These are phyloP conservation scores for Kwoniella shandongensis DNA, from an alignment of 768 basidiomycete species.

Conservation along the genomic window DNA sequence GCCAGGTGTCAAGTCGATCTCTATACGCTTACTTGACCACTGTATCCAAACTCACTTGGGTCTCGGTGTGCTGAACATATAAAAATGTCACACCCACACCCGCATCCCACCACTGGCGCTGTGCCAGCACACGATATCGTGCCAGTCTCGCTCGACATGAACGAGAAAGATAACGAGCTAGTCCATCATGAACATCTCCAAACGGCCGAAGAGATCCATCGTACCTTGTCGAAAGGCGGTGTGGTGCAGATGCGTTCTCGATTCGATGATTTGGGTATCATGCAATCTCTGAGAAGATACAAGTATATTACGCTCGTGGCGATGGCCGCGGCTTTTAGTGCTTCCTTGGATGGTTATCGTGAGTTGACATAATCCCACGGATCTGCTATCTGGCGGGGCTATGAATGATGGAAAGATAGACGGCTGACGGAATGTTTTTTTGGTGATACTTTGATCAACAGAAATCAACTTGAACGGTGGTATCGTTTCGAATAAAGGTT, in stretches of 20 bases:
- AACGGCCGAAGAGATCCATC: slow-evolving; percentile 15
- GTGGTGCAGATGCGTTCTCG: slow-evolving; percentile 26
- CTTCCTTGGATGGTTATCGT: slow-evolving; percentile 40
- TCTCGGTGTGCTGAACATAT: too few species aligned
- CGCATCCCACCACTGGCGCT: not conserved
- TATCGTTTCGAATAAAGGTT: slow-evolving; percentile 32
- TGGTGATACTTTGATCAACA: slow-evolving; percentile 2
- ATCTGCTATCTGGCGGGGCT: not conserved
- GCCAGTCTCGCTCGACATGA: slow-evolving; percentile 13
- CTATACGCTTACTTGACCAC: too few species aligned
- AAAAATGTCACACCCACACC: too few species aligned
- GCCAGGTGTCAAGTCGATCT: too few species aligned
- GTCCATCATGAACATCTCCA: slow-evolving; percentile 11
- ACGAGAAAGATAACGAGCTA: slow-evolving; percentile 18
- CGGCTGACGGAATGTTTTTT: not conserved
- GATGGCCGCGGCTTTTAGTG: slow-evolving; percentile 32
- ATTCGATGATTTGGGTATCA: slow-evolving; percentile 25
- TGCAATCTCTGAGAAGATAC: slow-evolving; percentile 23
- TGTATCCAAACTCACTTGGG: too few species aligned
- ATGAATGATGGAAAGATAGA: too few species aligned
- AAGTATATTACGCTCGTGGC: slow-evolving; percentile 20
- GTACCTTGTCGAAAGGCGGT: slow-evolving; percentile 14
- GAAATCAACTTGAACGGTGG: slow-evolving; percentile 33
- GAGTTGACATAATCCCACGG: slow-evolving; percentile 2
- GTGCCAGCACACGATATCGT: slow-evolving; percentile 8